Percentiles rank a stretch among this genome's conserved stretches.
These are phyloP conservation scores for Aspergillus brasiliensis DNA, from an alignment of 2,329 filamentous ascomycete species.

Conservation along the genomic window DNA sequence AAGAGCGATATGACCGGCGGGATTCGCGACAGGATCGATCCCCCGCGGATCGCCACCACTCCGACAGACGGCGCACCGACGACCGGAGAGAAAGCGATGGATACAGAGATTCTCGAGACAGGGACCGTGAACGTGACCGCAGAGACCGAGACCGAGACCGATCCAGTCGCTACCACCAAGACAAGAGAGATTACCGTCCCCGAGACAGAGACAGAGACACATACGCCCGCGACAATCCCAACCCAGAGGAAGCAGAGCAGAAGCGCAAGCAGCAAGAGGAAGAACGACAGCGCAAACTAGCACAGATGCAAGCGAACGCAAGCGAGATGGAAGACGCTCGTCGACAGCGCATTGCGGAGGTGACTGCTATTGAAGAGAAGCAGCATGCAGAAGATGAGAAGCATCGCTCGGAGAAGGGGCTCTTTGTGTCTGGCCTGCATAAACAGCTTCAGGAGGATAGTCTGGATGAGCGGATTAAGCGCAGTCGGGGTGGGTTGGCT, in stretches of 20 bases:
- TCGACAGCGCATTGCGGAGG: slow-evolving; percentile 65
- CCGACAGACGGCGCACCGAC: slow-evolving; percentile 17
- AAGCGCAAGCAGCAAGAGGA: slow-evolving; percentile 32
- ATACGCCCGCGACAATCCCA: slow-evolving; percentile 18
- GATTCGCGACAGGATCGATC: slow-evolving; percentile 22
- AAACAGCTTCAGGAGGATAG: slow-evolving; percentile 38
- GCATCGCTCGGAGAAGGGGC: slow-evolving; percentile 37
- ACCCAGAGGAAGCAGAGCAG: slow-evolving; percentile 15
- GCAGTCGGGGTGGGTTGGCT: slow-evolving; percentile 36
- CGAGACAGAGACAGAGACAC: slow-evolving; percentile 14
- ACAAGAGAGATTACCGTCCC: slow-evolving; percentile 26
- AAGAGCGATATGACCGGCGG: slow-evolving; percentile 26
- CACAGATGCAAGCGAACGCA: slow-evolving; percentile 73
- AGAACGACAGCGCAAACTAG: slow-evolving; percentile 56
- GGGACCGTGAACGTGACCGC: not conserved
- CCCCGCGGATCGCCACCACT: slow-evolving; percentile 21
- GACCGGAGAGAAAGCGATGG: slow-evolving; percentile 10
- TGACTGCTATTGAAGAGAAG: slow-evolving; percentile 66
- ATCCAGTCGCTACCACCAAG: slow-evolving; percentile 18
- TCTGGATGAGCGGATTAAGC: slow-evolving; percentile 37
- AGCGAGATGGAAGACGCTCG: slow-evolving; percentile 71
- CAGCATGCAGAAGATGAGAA: slow-evolving; percentile 68
- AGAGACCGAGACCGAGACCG: slow-evolving; percentile 17
- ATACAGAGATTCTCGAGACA: slow-evolving; percentile 8
- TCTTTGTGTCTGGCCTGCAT: slow-evolving; percentile 38